A percentile compares a stretch with the other conserved stretches of the same genome.
Evolutionary conservation across 305 asterid genomes (phyloP).

Genomic region (Plantago coronopus): DNA sequence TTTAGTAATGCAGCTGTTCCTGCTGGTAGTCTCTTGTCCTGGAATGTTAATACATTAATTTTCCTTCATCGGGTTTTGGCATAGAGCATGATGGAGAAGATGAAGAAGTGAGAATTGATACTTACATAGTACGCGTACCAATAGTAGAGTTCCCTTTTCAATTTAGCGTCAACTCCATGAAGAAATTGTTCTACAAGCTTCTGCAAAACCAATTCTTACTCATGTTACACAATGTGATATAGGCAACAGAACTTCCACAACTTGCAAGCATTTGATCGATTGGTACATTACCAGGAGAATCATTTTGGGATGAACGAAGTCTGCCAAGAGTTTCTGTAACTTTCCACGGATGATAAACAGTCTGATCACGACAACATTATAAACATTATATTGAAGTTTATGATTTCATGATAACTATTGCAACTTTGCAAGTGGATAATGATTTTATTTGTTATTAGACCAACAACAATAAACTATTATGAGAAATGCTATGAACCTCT

Average conservation of each 20-base stretch:
- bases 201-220: constrained; percentile 31
- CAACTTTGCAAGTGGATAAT: background rate
- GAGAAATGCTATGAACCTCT: background rate
- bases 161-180: constrained; percentile 40
- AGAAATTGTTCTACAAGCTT: constrained; percentile 70
- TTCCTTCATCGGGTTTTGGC: background rate
- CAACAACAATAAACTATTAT: background rate
- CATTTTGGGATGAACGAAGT: constrained; percentile 68
- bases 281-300: constrained; percentile 62
- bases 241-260: background rate
- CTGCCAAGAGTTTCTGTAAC: constrained; percentile 57
- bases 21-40: constrained; percentile 81
- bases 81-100: constrained; percentile 3
- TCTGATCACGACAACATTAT: constrained; percentile 32
- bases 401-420: background rate
- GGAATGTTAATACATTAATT: constrained; percentile 19
- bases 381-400: constrained; percentile 14
- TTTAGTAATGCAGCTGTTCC: constrained; percentile 71
- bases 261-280: background rate
- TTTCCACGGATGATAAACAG: constrained; percentile 54
- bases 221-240: constrained; percentile 7
- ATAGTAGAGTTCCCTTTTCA: constrained; percentile 67
- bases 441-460: background rate
- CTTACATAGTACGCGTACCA: constrained; percentile 94
- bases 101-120: constrained; percentile 14